A percentile compares a stretch with the other conserved stretches of the same genome.
Conservation (phyloP, 2,329 filamentous ascomycete genomes). For the Aspergillus pseudoterreus region DNA sequence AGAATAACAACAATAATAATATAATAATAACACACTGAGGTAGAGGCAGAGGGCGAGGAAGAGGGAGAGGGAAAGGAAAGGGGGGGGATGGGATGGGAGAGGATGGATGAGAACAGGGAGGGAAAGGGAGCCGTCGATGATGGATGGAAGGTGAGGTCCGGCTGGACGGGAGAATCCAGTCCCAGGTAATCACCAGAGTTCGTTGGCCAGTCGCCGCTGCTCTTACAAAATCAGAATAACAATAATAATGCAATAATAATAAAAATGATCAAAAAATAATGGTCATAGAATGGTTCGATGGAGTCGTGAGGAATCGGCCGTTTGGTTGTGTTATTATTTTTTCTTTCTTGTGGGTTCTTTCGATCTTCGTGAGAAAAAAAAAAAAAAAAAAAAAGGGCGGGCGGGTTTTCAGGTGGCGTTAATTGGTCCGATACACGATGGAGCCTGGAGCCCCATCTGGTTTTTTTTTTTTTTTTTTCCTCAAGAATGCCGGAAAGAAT, state of each 20-base stretch:
- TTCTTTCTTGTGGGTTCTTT: constrained; percentile 4
- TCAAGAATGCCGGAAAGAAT: constrained; percentile 1
- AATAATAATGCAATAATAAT: constrained; percentile 7
- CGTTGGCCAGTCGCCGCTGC: constrained; percentile 11
- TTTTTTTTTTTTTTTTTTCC: constrained; percentile 7
- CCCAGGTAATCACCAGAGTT: constrained; percentile 13
- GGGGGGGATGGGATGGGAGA: constrained; percentile 9
- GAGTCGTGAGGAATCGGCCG: constrained; percentile 8
- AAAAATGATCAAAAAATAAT: constrained; percentile 14
- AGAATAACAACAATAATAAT: constrained; percentile 5
- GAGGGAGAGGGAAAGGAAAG: constrained; percentile 13
- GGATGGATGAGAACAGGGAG: constrained; percentile 7
- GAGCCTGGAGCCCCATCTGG: not conserved
- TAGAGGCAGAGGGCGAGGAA: constrained; percentile 13
- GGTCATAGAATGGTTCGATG: constrained; percentile 9
- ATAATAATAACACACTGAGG: constrained; percentile 15
- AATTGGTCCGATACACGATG: constrained; percentile 21
- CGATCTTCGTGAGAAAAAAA: constrained; percentile 13
- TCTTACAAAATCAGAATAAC: constrained; percentile 1
- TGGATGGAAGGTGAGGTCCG: constrained; percentile 4
- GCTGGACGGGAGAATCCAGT: constrained; percentile 7
- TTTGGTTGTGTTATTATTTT: constrained; percentile 12
- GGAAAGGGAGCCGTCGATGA: constrained; percentile 2
- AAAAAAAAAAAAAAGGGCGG: constrained; percentile 15
- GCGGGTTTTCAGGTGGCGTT: constrained; percentile 16